Base-by-base conservation (phyloP, 1,284 basidiomycete genomes). In the Pseudozyma pruni region DNA sequence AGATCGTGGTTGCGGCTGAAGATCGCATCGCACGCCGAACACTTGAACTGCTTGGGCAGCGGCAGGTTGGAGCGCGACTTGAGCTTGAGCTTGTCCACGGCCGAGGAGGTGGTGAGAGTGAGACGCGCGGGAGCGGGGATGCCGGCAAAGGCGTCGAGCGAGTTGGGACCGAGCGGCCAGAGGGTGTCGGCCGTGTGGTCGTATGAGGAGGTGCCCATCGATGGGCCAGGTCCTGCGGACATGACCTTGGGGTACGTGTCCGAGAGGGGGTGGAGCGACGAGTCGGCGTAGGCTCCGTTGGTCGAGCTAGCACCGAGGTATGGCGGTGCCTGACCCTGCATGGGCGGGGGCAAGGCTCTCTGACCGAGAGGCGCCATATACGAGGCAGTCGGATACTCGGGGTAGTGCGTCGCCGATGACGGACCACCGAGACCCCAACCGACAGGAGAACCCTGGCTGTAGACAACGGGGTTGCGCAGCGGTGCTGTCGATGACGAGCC, bases 1-100 rank as follows among this genome's bases (percentile, higher is more conserved):
- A 80, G 62, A 42, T 80, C 78, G 44, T 80, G 78, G 40, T 80
- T 80, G 11, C 78, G 74, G 37, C 69, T 73, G 38, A 80, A 80
- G 39, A 74, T 68, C 17, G 78, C 70, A 13, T 67, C 62, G 42
- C 78, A 80, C 17, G 68, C 70, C 34, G 63, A 73, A 49, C 78
- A 80, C 29, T 74, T 75, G 59, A 75, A 80, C 20, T 64, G 59
- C 39, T 71, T 71, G 13, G 62, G 61, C 6, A 57, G 68, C 11
- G 68, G 68, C 9, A 71, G 43, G 8, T 61, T 57, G 3, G 68
- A 53, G 8, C 62, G 22, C 2, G 54, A 37, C 25, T 66, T 71
- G 50, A 48, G 34, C 39, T 56, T 66, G 54, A 25, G 34, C 34
- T 50, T 61, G 53, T 71, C 68, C 8, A 51, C 34, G 2, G 51